Percentiles rank a stretch among this genome's conserved stretches.
phyloP scores from a whole-genome alignment of 192 early-diverging fungal species.

The Coemansia sp. region DNA sequence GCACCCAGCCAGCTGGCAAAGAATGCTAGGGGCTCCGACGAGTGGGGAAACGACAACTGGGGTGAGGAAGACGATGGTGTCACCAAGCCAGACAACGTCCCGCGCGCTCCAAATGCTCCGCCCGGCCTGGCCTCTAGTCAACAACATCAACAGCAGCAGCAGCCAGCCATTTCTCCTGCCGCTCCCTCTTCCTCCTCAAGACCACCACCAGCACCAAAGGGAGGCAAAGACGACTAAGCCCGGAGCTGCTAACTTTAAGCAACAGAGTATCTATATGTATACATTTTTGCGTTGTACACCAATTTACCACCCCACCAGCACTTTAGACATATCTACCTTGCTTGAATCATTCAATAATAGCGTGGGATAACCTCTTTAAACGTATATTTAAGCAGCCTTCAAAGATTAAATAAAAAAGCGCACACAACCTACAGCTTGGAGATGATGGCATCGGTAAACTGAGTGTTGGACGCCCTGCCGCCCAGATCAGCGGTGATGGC shows the following conservation, averaged over 20 bases:
- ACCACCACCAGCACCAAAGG: conserved; percentile 7
- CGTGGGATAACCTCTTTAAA: too few relatives aligned
- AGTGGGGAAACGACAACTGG: conserved; percentile 11
- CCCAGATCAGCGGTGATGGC: conserved; percentile 86
- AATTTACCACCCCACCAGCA: too few relatives aligned
- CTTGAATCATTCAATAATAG: too few relatives aligned
- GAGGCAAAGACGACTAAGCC: conserved; percentile 26
- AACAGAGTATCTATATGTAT: too few relatives aligned
- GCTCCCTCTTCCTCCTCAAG: neutral
- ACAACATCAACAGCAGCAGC: neutral
- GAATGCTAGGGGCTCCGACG: too few relatives aligned
- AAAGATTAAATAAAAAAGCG: neutral
- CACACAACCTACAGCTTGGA: conserved; percentile 39
- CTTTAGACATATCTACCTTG: too few relatives aligned
- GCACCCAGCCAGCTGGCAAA: too few relatives aligned
- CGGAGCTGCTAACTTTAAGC: too few relatives aligned
- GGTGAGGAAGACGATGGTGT: conserved; percentile 10
- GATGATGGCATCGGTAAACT: conserved; percentile 87
- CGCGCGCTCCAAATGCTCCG: neutral
- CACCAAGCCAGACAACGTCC: neutral
- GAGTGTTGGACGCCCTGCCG: conserved; percentile 73
- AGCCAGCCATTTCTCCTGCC: neutral
- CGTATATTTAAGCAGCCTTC: neutral
- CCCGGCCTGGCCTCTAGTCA: neutral
- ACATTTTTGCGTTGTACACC: too few relatives aligned